Conservation (phyloP, 371 early-diverging fungal genomes). For the Lichtheimia hyalospora region DNA sequence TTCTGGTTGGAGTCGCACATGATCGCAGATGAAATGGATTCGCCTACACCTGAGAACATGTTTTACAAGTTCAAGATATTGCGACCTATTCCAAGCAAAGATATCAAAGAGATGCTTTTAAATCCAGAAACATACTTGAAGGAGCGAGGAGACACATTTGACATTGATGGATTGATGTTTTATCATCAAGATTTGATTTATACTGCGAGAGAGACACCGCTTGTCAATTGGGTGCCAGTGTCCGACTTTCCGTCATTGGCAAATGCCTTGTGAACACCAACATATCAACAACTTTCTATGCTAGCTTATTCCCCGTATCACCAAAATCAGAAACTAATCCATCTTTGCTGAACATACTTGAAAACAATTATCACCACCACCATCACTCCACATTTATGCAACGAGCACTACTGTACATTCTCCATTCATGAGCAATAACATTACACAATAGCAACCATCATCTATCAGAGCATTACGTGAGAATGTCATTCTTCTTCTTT, state of each 20-base stretch:
- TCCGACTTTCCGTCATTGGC: slow-evolving; percentile 20
- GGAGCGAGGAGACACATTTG: slow-evolving; percentile 27
- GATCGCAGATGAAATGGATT: slow-evolving; percentile 44
- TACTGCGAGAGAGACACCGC: slow-evolving; percentile 54
- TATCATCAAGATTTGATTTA: slow-evolving; percentile 60
- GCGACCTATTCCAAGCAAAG: slow-evolving; percentile 27
- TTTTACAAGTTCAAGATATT: slow-evolving; percentile 37
- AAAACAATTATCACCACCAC: no score
- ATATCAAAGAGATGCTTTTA: slow-evolving; percentile 10
- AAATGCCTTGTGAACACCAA: slow-evolving; percentile 5
- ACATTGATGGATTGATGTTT: slow-evolving; percentile 57
- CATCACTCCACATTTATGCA: no score
- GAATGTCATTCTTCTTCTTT: no score
- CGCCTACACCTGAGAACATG: slow-evolving; percentile 25
- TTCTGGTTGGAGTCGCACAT: slow-evolving; percentile 63
- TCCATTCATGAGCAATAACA: no score
- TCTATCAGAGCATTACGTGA: no score
- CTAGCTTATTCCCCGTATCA: neutral
- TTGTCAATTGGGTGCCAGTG: slow-evolving; percentile 59
- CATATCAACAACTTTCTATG: neutral
- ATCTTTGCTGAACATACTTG: neutral
- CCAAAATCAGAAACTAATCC: neutral
- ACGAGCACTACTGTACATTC: no score
- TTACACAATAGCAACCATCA: no score
- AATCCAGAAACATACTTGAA: slow-evolving; percentile 28